phyloP scores from a whole-genome alignment of 2,329 filamentous ascomycete species.

The Alternaria postmessia region DNA sequence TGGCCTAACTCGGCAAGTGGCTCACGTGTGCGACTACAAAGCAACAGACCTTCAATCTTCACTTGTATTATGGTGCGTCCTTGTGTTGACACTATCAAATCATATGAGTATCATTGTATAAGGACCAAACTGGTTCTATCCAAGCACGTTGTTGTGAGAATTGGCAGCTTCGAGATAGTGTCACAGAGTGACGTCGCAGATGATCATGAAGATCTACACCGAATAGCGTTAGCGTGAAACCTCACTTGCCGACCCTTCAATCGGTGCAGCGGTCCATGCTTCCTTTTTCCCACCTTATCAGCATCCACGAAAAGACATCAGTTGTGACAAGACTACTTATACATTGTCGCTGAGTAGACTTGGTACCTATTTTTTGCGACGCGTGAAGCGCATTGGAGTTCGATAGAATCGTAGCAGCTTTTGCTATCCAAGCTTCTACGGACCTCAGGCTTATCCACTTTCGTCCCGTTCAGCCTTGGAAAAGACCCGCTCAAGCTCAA shows the following conservation, averaged over 20 bases:
- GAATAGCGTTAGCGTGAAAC: conserved; percentile 28
- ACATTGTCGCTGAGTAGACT: background rate
- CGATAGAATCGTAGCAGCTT: conserved; percentile 8
- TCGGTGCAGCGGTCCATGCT: conserved; percentile 10
- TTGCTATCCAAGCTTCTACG: conserved; percentile 8
- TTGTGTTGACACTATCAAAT: background rate
- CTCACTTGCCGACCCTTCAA: conserved; percentile 2
- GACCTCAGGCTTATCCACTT: conserved; percentile 13
- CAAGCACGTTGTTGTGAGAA: background rate
- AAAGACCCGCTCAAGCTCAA: conserved; percentile 6
- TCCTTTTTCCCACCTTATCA: conserved; percentile 24
- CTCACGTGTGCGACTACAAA: background rate
- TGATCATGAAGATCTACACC: background rate
- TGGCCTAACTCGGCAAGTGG: background rate
- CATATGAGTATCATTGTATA: too few relatives aligned
- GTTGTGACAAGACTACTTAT: conserved; percentile 6
- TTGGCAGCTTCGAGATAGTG: background rate
- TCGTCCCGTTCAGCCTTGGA: background rate
- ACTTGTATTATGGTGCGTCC: background rate
- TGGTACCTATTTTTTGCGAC: background rate
- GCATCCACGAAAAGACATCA: conserved; percentile 4
- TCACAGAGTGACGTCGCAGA: conserved; percentile 8
- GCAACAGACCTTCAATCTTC: background rate
- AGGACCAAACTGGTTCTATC: background rate
- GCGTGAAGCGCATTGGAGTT: background rate